phyloP scores from a whole-genome alignment of 177 flowering plant genomes.

The Vitis hybrid region DNA sequence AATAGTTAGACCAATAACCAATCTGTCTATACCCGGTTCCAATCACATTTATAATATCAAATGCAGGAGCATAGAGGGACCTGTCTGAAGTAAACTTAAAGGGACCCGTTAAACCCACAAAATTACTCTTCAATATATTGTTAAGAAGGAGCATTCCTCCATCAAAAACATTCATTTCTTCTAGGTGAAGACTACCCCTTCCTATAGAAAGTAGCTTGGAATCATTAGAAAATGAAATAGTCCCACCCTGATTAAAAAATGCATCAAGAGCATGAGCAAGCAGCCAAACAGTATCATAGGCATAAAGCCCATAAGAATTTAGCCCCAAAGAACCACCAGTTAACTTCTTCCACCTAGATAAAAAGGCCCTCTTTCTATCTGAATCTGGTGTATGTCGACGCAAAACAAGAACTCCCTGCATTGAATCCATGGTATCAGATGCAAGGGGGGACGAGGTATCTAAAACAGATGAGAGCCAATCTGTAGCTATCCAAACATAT shows the following conservation, averaged over 20 bases:
- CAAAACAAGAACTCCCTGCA: constrained; percentile 73
- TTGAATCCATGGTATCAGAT: constrained; percentile 26
- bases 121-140: constrained; percentile 43
- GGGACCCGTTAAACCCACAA: constrained; percentile 70
- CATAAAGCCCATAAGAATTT: constrained; percentile 70
- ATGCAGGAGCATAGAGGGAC: constrained; percentile 55
- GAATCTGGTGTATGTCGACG: constrained; percentile 72
- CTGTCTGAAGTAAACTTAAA: constrained; percentile 54
- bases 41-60: constrained; percentile 69
- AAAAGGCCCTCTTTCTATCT: constrained; percentile 43
- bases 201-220: constrained; percentile 31
- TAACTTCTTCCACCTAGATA: constrained; percentile 58
- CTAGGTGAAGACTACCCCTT: constrained; percentile 49
- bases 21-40: constrained; percentile 61
- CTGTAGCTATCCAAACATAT: constrained; percentile 82
- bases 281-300: constrained; percentile 80
- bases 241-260: constrained; percentile 62
- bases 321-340: constrained; percentile 52
- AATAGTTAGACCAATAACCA: constrained; percentile 82
- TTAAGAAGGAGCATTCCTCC: constrained; percentile 50
- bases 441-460: constrained; percentile 52
- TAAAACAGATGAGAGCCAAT: constrained; percentile 63
- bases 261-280: constrained; percentile 63
- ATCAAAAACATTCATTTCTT: constrained; percentile 62
- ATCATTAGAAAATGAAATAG: constrained; percentile 63